These are phyloP conservation scores for Penicillium odoratum DNA, from an alignment of 495 filamentous ascomycete species.

Conservation along the genomic window DNA sequence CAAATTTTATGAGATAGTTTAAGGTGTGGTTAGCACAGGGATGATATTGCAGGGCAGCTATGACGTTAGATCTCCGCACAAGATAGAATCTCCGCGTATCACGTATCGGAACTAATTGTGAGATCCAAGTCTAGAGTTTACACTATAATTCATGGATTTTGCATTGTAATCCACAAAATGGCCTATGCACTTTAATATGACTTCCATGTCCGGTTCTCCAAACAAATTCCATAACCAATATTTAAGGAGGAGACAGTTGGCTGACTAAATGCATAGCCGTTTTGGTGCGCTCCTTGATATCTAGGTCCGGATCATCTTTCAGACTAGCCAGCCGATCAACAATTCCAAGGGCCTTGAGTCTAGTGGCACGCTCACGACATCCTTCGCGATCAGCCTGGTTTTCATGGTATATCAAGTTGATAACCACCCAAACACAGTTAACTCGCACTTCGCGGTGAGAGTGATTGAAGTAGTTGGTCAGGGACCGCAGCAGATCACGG, in stretches of 20 bases:
- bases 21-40: neutral
- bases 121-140: too few species aligned
- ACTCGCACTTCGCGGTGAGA: slow-evolving; percentile 66
- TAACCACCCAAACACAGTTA: slow-evolving; percentile 76
- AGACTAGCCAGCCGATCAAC: slow-evolving; percentile 62
- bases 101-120: too few species aligned
- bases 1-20: neutral
- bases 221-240: neutral
- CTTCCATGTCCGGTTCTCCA: neutral
- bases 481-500: slow-evolving; percentile 48
- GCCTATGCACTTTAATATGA: slow-evolving; percentile 17
- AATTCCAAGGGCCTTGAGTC: slow-evolving; percentile 72
- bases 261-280: slow-evolving; percentile 69
- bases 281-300: slow-evolving; percentile 81
- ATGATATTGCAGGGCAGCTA: slow-evolving; percentile 9
- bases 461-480: slow-evolving; percentile 64
- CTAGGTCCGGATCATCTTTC: slow-evolving; percentile 72
- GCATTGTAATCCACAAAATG: neutral
- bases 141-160: neutral
- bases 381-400: slow-evolving; percentile 61
- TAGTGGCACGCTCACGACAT: slow-evolving; percentile 61
- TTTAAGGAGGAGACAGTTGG: neutral
- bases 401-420: slow-evolving; percentile 80
- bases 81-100: neutral
- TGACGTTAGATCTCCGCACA: slow-evolving; percentile 25